These are phyloP conservation scores for Metschnikowia matae DNA, from an alignment of 805 yeast genomes.

Conservation along the genomic window DNA sequence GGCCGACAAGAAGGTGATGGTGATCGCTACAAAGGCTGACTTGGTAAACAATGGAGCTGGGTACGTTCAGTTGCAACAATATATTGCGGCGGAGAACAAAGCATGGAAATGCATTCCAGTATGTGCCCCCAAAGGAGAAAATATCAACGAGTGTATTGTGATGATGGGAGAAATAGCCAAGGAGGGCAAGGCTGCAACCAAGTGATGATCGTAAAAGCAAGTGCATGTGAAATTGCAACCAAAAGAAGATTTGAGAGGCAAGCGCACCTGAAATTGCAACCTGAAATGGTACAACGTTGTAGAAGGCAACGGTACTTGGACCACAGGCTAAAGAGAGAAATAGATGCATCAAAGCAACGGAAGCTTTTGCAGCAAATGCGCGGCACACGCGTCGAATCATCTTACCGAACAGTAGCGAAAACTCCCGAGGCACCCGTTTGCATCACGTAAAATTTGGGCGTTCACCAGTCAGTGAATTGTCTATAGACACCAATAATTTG, in stretches of 20 bases:
- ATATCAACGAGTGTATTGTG: constrained; percentile 62
- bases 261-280: not conserved
- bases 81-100: constrained; percentile 30
- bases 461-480: no score
- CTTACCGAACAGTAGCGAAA: not conserved
- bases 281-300: not conserved
- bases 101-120: constrained; percentile 77
- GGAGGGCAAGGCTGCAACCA: constrained; percentile 1
- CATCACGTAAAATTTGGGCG: no score
- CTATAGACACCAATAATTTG: no score
- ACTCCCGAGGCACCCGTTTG: no score
- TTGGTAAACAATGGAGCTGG: constrained; percentile 49
- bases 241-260: not conserved
- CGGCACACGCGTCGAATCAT: constrained; percentile 1
- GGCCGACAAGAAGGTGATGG: constrained; percentile 56
- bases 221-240: no score
- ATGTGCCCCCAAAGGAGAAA: constrained; percentile 72
- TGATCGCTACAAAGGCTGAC: constrained; percentile 96
- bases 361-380: not conserved
- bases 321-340: not conserved
- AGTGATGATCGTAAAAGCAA: not conserved
- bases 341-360: not conserved
- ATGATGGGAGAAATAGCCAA: constrained; percentile 60
- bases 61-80: constrained; percentile 43
- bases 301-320: not conserved